phyloP scores from a whole-genome alignment of 1,139 yeast species.

The Kodamaea plutei region DNA sequence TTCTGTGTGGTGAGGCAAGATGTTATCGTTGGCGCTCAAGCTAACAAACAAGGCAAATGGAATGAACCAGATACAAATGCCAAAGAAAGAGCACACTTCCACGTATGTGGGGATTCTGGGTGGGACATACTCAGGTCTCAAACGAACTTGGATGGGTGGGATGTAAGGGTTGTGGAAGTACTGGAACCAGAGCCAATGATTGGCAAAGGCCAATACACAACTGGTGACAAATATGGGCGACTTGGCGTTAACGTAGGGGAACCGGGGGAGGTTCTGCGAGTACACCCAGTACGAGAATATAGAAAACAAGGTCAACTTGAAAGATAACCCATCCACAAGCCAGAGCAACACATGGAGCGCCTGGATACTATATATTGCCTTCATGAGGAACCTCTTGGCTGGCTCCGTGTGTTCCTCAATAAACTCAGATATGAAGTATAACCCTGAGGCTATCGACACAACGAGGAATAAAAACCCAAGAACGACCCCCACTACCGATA shows the following conservation, averaged over 20 bases:
- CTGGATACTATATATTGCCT: slow-evolving; percentile 59
- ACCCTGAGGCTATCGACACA: slow-evolving; percentile 69
- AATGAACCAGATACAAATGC: slow-evolving; percentile 87
- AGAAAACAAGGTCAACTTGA: slow-evolving; percentile 60
- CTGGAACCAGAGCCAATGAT: slow-evolving; percentile 89
- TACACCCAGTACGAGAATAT: slow-evolving; percentile 69
- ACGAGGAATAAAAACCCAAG: slow-evolving; percentile 71
- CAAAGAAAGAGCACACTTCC: slow-evolving; percentile 92
- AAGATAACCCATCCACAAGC: slow-evolving; percentile 76
- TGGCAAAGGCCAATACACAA: slow-evolving; percentile 67
- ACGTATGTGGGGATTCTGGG: slow-evolving; percentile 78
- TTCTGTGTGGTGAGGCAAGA: slow-evolving; percentile 58
- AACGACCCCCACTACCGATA: slow-evolving; percentile 65
- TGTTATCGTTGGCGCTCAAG: slow-evolving; percentile 86
- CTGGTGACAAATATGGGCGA: slow-evolving; percentile 69
- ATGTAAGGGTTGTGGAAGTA: slow-evolving; percentile 70
- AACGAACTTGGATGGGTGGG: slow-evolving; percentile 53
- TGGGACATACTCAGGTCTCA: slow-evolving; percentile 54
- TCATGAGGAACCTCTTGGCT: slow-evolving; percentile 64
- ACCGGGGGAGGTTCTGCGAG: slow-evolving; percentile 67
- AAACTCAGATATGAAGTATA: slow-evolving; percentile 84
- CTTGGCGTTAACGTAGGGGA: slow-evolving; percentile 77
- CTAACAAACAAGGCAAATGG: slow-evolving; percentile 93
- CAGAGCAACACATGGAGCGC: slow-evolving; percentile 51
- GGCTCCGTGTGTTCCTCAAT: slow-evolving; percentile 92